Conservation (phyloP, 2,329 filamentous ascomycete species). For the Capronia epimyces region DNA sequence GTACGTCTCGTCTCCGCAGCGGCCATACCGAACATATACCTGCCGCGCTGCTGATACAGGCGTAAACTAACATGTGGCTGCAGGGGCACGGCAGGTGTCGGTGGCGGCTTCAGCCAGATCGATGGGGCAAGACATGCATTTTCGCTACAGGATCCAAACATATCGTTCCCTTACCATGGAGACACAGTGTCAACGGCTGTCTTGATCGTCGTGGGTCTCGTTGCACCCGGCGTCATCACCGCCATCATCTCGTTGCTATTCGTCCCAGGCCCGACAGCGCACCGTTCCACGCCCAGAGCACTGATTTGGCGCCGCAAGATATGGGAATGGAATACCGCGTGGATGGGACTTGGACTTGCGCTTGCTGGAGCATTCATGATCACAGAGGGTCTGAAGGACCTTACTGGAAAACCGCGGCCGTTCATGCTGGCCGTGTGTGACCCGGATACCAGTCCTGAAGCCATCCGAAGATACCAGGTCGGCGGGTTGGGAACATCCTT, state of each 20-base stretch:
- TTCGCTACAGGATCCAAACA: conserved; percentile 65
- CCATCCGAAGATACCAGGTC: conserved; percentile 56
- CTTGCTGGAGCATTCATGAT: conserved; percentile 70
- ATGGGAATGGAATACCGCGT: conserved; percentile 84
- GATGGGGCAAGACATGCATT: conserved; percentile 51
- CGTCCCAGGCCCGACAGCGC: conserved; percentile 66
- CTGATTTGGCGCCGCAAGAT: conserved; percentile 74
- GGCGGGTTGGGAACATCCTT: conserved; percentile 50
- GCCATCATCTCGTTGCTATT: conserved; percentile 61
- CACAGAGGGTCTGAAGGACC: conserved; percentile 76
- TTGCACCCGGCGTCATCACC: conserved; percentile 63
- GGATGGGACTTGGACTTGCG: conserved; percentile 72
- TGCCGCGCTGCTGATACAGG: background rate
- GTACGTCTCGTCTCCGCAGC: conserved; percentile 36
- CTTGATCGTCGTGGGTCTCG: conserved; percentile 58
- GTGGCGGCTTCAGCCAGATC: conserved; percentile 54
- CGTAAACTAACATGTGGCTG: conserved; percentile 4
- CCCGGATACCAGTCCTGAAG: conserved; percentile 57
- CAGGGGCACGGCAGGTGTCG: conserved; percentile 54
- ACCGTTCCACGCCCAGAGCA: conserved; percentile 55
- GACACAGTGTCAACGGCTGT: conserved; percentile 67
- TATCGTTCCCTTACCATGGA: conserved; percentile 68
- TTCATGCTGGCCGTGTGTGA: conserved; percentile 65
- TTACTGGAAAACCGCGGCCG: conserved; percentile 61
- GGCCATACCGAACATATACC: no score